Base-by-base conservation (phyloP, 1,139 yeast genomes). In the Blastobotrys niveus region DNA sequence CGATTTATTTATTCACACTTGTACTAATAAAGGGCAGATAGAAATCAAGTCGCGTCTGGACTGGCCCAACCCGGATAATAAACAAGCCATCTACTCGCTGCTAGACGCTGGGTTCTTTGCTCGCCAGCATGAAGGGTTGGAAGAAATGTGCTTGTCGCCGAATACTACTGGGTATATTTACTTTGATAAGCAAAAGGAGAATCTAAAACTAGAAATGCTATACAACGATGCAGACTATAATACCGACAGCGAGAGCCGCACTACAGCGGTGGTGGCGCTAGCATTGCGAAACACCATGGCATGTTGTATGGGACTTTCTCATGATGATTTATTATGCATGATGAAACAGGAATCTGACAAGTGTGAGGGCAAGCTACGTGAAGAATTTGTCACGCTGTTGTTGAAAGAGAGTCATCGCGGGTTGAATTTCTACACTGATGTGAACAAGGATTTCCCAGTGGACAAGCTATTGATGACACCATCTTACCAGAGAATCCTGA, bases 381-480 rank as follows among this genome's bases (percentile, higher is more conserved):
- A 34, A 18, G 17, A 8, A 18, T 14, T 58, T 41, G 34, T 56
- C 12, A 45, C 48, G 24, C 65, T 74, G 0, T 64, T 80, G 2
- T 60, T 82, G 17, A 70, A 76, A 46, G 93, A 84, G 56, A 71
- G 80, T 2, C 91, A 84, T 55, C 66, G 77, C 25, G 80, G 91
- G 0, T 75, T 83, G 43, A 80, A 78, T 57, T 79, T 83, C 60
- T 79, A 80, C 30, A 70, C 84, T 44, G 87, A 82, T 34, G 75
- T 80, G 47, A 72, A 79, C 9, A 74, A 76, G 47, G 72, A 65
- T 36, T 86, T 80, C 42, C 82, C 80, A 38, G 80, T 82, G 2
- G 93, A 83, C 55, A 80, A 80, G 58, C 67, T 83, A 47, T 65
- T 84, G 39, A 81, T 82, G 20, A 80, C 79, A 55, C 91, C 87